Evolutionary conservation across 805 yeast genomes (phyloP).

Genomic region (Candida anglica): DNA sequence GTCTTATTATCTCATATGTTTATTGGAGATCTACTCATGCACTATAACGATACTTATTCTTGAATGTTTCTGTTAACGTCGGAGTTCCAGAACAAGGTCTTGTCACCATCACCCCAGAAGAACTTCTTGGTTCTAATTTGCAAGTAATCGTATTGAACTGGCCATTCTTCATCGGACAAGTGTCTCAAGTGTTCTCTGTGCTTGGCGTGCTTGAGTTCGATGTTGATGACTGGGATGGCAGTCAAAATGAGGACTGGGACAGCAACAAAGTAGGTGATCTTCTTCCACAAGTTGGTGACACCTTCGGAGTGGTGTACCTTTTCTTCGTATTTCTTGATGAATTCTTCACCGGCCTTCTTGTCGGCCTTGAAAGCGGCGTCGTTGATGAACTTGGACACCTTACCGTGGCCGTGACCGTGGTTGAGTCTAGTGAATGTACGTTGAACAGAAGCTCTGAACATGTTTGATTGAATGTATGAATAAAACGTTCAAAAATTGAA

Average conservation of each 20-base stretch:
- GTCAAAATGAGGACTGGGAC: slow-evolving; percentile 75
- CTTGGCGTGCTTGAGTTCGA: slow-evolving; percentile 84
- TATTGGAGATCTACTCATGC: background rate
- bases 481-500: too few species aligned
- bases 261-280: slow-evolving; percentile 75
- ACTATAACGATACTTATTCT: slow-evolving; percentile 11
- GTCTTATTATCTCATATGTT: background rate
- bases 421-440: slow-evolving; percentile 38
- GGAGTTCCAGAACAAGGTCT: slow-evolving; percentile 95
- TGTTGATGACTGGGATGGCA: slow-evolving; percentile 74
- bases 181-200: slow-evolving; percentile 78
- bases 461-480: slow-evolving; percentile 11
- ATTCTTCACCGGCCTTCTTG: slow-evolving; percentile 68
- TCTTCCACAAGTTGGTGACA: slow-evolving; percentile 80
- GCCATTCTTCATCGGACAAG: slow-evolving; percentile 88
- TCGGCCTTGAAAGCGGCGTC: slow-evolving; percentile 41
- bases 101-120: slow-evolving; percentile 99
- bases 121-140: slow-evolving; percentile 82
- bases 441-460: slow-evolving; percentile 35
- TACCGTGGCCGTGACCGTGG: slow-evolving; percentile 37
- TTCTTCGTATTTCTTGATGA: slow-evolving; percentile 56
- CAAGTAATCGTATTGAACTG: slow-evolving; percentile 84
- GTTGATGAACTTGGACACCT: slow-evolving; percentile 35
- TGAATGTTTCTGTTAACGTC: slow-evolving; percentile 83
- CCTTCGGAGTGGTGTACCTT: slow-evolving; percentile 75